Percentiles rank a stretch among this genome's conserved stretches.
Conservation (phyloP, 306 rosid genomes). For the Medicago lupulina region DNA sequence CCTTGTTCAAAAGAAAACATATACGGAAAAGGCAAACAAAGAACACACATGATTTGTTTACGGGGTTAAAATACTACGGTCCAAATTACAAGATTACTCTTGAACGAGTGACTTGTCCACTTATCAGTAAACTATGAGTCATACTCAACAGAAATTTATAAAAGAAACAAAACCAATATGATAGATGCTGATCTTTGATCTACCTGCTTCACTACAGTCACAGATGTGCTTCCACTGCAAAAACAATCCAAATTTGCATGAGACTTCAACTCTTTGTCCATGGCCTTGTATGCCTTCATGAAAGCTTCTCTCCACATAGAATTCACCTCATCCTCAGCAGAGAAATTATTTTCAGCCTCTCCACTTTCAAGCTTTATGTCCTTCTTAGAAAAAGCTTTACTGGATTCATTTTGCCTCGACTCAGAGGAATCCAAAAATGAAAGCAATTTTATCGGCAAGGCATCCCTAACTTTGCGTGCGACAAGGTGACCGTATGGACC, state of each 20-base stretch:
- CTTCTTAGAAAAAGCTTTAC: conserved; percentile 60
- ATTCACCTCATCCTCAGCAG: conserved; percentile 61
- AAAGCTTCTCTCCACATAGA: conserved; percentile 88
- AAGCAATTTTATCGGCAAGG: conserved; percentile 74
- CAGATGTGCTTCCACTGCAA: conserved; percentile 96
- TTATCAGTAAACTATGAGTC: background rate
- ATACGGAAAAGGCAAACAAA: background rate
- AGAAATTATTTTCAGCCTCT: conserved; percentile 65
- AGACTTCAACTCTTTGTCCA: conserved; percentile 94
- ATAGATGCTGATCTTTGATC: conserved; percentile 27
- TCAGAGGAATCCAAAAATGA: conserved; percentile 70
- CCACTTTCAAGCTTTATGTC: conserved; percentile 56
- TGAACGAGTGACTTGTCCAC: background rate
- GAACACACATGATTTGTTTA: background rate
- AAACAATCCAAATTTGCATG: conserved; percentile 93
- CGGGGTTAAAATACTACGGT: background rate
- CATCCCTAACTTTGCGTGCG: conserved; percentile 89
- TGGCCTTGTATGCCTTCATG: conserved; percentile 82
- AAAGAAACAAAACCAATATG: conserved; percentile 30
- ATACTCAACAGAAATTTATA: background rate
- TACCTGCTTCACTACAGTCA: conserved; percentile 90
- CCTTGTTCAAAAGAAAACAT: background rate
- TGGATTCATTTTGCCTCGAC: conserved; percentile 58
- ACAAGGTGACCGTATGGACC: conserved; percentile 98
- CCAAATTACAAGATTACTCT: background rate